These are phyloP conservation scores for Myxozyma monticola DNA, from an alignment of 805 yeast species.

Conservation along the genomic window DNA sequence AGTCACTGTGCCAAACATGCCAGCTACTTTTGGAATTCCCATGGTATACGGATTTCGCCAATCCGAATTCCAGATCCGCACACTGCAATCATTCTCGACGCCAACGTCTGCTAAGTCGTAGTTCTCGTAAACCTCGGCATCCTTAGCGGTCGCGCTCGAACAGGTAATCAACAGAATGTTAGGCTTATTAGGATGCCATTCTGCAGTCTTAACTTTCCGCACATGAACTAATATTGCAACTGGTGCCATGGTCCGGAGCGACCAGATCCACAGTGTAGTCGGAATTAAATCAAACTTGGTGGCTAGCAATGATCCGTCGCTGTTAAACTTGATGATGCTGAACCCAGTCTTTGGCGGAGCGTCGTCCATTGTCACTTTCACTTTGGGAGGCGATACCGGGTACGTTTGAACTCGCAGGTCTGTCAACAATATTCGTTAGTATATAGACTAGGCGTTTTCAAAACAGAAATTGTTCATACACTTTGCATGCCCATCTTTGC, in stretches of 20 bases:
- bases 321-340: constrained; percentile 18
- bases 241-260: constrained; percentile 15
- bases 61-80: constrained; percentile 23
- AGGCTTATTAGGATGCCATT: constrained; percentile 25
- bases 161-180: constrained; percentile 16
- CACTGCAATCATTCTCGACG: constrained; percentile 14
- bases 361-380: constrained; percentile 8
- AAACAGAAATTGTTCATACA: constrained; percentile 1
- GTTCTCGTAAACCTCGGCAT: constrained; percentile 18
- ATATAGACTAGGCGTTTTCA: neutral
- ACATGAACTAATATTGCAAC: constrained; percentile 26
- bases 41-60: constrained; percentile 25
- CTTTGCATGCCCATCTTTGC: constrained; percentile 12
- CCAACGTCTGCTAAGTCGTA: constrained; percentile 16
- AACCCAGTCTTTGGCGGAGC: constrained; percentile 26
- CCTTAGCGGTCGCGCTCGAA: constrained; percentile 5
- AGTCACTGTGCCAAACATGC: constrained; percentile 5
- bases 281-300: constrained; percentile 22
- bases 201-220: constrained; percentile 14
- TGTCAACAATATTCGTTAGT: neutral
- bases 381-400: constrained; percentile 20
- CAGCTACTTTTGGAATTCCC: too few species aligned
- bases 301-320: constrained; percentile 25
- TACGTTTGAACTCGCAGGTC: constrained; percentile 12
- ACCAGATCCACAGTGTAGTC: constrained; percentile 30